phyloP scores from a whole-genome alignment of 1,284 basidiomycete species.

The Cryptococcus neoformans region DNA sequence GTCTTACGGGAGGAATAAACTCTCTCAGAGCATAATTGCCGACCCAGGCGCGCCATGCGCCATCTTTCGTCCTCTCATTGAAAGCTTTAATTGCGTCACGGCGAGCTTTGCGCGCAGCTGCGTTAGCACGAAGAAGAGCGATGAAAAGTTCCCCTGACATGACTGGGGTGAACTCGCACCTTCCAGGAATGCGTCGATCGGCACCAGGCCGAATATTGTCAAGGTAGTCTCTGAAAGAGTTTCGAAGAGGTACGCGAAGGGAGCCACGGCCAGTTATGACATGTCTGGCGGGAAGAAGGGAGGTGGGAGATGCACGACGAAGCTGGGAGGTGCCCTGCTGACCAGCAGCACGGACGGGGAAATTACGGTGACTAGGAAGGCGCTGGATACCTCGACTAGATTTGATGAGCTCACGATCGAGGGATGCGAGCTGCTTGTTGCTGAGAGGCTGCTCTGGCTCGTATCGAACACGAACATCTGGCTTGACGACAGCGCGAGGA shows the following conservation, averaged over 20 bases:
- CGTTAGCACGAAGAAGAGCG: constrained; percentile 2
- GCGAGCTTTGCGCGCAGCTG: not conserved
- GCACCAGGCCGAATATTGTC: not conserved
- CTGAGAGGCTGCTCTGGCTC: constrained; percentile 6
- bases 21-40: constrained; percentile 10
- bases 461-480: constrained; percentile 5
- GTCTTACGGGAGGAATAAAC: not conserved
- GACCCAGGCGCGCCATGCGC: constrained; percentile 7
- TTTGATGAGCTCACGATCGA: not conserved
- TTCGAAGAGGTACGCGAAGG: not conserved
- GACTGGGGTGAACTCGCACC: not conserved
- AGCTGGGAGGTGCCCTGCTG: constrained; percentile 12
- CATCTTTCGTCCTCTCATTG: constrained; percentile 8
- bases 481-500: not conserved
- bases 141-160: not conserved
- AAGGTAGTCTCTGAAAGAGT: not conserved
- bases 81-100: constrained; percentile 2
- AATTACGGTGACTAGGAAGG: not conserved
- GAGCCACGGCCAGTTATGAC: not conserved
- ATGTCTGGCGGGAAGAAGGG: constrained; percentile 9
- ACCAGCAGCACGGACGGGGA: constrained; percentile 7
- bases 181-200: not conserved
- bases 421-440: constrained; percentile 1
- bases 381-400: not conserved
- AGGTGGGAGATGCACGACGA: constrained; percentile 11